Base-by-base conservation (phyloP, 495 filamentous ascomycete genomes). In the Aspergillus taichungensis region DNA sequence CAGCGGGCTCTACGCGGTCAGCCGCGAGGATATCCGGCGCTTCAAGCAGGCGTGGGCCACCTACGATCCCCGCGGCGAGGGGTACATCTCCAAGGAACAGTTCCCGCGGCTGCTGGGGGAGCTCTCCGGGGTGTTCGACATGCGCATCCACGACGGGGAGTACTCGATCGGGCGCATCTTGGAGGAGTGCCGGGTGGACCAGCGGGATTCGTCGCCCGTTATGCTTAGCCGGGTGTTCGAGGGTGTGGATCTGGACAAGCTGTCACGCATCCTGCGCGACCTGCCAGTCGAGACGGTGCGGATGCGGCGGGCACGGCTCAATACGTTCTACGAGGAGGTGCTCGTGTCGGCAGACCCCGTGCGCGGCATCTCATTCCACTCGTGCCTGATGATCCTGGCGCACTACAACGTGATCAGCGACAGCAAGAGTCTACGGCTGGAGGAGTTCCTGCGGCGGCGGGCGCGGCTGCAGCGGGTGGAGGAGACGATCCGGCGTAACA, bases 361-460 rank as follows among this genome's bases (percentile, higher is more conserved):
- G 43, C 78, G 82, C 37, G 92, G 92, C 18, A 89, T 99, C 40
- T 84, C 85, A 6, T 99, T 99, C 65, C 94, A 88, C 13, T 79
- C 84, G 6, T 84, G 94, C n/a, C 69, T 99, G 38, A 90, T 99
- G 87, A 94, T 94, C 45, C 74, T 99, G 12, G 91, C 94, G 11
- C 94, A 99, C 66, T 92, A 97, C 73, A 99, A 99, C 49, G 88
- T 99, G 57, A 99, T 99, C 59, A 94, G 80, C 50, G 92, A 99
- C 70, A 96, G 81, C 71, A 96, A 96, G 72, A 92, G 87, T 66
- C 64, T 99, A 53, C 79, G 80, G 30, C 78, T 99, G 3, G 90
- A 99, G 56, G 92, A 99, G 57, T 99, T 92, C 67, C 72, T 99
- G 18, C 85, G 90, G 35, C 88, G 92, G 13, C 84, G 89, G 13